These are phyloP conservation scores for Talaromyces albobiverticillius DNA, from an alignment of 2,329 filamentous ascomycete species.

Conservation along the genomic window DNA sequence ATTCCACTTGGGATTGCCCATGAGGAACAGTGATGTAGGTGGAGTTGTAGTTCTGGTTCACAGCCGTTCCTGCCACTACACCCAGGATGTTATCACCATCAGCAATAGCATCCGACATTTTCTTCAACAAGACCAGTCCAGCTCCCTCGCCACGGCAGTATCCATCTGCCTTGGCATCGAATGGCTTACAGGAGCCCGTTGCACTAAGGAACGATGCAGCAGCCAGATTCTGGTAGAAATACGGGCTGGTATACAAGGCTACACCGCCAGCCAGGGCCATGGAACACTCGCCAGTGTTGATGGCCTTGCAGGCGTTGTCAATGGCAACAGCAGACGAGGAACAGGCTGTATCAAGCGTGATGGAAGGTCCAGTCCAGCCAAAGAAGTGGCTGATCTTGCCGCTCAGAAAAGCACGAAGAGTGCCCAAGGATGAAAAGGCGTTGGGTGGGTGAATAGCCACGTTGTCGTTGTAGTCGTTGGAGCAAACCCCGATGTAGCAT, in stretches of 20 bases:
- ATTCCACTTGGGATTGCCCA: slow-evolving; percentile 30
- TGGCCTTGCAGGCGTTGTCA: slow-evolving; percentile 30
- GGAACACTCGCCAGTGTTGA: slow-evolving; percentile 27
- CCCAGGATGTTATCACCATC: slow-evolving; percentile 43
- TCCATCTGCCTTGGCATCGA: slow-evolving; percentile 44
- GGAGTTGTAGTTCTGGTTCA: slow-evolving; percentile 31
- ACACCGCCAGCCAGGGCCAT: slow-evolving; percentile 24
- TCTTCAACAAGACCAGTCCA: slow-evolving; percentile 50
- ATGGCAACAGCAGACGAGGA: slow-evolving; percentile 40
- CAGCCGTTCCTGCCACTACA: slow-evolving; percentile 26
- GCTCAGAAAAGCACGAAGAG: slow-evolving; percentile 34
- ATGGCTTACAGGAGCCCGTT: slow-evolving; percentile 51
- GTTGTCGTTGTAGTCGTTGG: slow-evolving; percentile 28
- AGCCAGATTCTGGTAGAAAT: slow-evolving; percentile 30
- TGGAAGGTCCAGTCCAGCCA: slow-evolving; percentile 37
- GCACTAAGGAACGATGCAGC: slow-evolving; percentile 51
- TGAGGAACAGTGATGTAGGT: slow-evolving; percentile 29
- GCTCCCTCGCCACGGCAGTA: slow-evolving; percentile 53
- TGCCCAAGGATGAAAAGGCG: slow-evolving; percentile 32
- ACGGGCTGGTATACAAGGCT: slow-evolving; percentile 24
- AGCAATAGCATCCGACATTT: slow-evolving; percentile 43
- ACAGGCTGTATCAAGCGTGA: slow-evolving; percentile 49
- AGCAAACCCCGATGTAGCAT: slow-evolving; percentile 25
- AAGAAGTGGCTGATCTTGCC: slow-evolving; percentile 43
- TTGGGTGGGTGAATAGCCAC: slow-evolving; percentile 26